Evolutionary conservation across 1,284 basidiomycete species (phyloP).

Genomic region (Ustilago tritici): DNA sequence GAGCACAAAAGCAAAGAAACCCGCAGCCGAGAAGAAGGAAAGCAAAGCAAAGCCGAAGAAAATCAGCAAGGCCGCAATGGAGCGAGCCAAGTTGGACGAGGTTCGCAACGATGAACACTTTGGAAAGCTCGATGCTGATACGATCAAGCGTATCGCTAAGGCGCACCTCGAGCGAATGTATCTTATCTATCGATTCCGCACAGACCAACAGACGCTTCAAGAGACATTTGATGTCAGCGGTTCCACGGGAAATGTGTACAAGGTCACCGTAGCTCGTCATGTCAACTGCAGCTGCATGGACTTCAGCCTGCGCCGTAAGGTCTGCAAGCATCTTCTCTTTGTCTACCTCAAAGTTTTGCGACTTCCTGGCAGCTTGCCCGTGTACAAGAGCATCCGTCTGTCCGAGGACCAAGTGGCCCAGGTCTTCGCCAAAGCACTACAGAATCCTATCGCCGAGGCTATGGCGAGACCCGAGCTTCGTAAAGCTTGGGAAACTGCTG

Average conservation of each 20-base stretch:
- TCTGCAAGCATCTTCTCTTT: slow-evolving; percentile 48
- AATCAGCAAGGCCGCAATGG: slow-evolving; percentile 16
- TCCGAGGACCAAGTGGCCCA: slow-evolving; percentile 16
- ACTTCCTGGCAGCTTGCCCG: slow-evolving; percentile 27
- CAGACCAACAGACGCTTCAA: background rate
- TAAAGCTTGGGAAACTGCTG: slow-evolving; percentile 37
- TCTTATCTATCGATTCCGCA: slow-evolving; percentile 37
- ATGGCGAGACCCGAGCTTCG: slow-evolving; percentile 34
- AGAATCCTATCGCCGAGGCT: slow-evolving; percentile 30
- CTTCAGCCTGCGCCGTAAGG: slow-evolving; percentile 20
- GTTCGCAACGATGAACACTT: slow-evolving; percentile 33
- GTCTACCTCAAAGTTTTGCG: slow-evolving; percentile 49
- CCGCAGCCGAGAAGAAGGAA: slow-evolving; percentile 11
- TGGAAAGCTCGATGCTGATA: slow-evolving; percentile 23
- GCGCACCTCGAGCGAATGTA: slow-evolving; percentile 35
- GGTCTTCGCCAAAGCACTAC: slow-evolving; percentile 27
- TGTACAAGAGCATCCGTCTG: slow-evolving; percentile 18
- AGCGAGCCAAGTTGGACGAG: slow-evolving; percentile 33
- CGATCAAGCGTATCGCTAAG: slow-evolving; percentile 38
- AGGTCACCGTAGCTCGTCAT: slow-evolving; percentile 21
- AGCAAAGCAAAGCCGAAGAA: slow-evolving; percentile 28
- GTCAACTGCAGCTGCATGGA: slow-evolving; percentile 42
- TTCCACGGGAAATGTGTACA: slow-evolving; percentile 46
- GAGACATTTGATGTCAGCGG: slow-evolving; percentile 46
- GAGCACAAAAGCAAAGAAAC: slow-evolving; percentile 4